Evolutionary conservation across 169 alveolate species (phyloP), one percentile per base, ranked within the genome.

Genomic region (Toxoplasma gondii): DNA sequence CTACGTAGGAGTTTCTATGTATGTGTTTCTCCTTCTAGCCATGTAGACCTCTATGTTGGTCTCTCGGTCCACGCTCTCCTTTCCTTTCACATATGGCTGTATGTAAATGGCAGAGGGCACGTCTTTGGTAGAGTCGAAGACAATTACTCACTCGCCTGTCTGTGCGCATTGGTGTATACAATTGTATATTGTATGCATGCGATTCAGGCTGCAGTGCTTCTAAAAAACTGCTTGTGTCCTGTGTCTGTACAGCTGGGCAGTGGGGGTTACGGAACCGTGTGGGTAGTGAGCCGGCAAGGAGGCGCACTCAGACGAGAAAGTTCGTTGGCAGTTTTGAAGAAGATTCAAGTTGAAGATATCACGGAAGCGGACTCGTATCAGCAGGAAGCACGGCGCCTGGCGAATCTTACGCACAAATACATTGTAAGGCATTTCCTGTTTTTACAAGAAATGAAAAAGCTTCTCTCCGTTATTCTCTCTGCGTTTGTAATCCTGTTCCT

Each of bases 241-340:
- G 67, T 54, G 39, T 7, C 39, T 24, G 39, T 0, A 19, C 91
- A 92, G 95, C 88, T 92, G 36, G 95, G 95, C 0, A 69, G 91
- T 16, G 95, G 95, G 16, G 95, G 95, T 34, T 93, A 88, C 80
- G 95, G 95, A 27, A 90, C 93, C 27, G 95, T 93, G 84, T 93
- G 91, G 87, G 53, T 58, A 38, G 70, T 64, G 91, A 39, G 81
- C 31, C 53, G 88, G 44, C 36, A n/a, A 12, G 91, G 58, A 38
- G 53, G 27, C 29, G 90, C 41, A 34, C 53, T 49, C 44, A 43
- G 93, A 45, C 45, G 74, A 4, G 93, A 86, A 54, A 27, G n/a
- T 19, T 67, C 83, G 45, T 67, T 90, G 39, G 93, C 91, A 69
- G 92, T 84, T 34, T 67, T 84, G 53, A 88, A 88, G 96, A 78